Evolutionary conservation across 1,139 yeast genomes (phyloP), one percentile per base, ranked within the genome.

Genomic region (Nadsonia starkeyi-henricii): DNA sequence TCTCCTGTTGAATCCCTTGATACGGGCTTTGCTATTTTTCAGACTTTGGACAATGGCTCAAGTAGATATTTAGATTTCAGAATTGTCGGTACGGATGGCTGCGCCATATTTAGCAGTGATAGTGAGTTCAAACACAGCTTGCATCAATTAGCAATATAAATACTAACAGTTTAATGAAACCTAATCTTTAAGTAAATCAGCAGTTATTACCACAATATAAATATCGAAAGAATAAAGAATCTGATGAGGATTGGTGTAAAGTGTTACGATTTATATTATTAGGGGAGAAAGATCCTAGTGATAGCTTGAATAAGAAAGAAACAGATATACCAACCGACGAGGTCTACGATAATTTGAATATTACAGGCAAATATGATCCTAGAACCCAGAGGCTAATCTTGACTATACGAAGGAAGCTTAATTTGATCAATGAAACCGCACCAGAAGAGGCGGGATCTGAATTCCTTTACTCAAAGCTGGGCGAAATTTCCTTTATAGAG

Each of bases 181-280:
- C 9, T 23, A 9, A 23, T 23, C n/a, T 28, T 20, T 30, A 44
- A 20, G 42, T 45, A 44, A 45, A 45, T 21, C 42, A 45, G 30
- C 44, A 44, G 2, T 44, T 41, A 12, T 12, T 46, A 18, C 42
- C 28, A 15, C 42, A 42, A 20, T 45, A 46, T 19, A 46, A 43
- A 42, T 46, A 46, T 20, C 49, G 49, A n/a, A 36, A 41, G 13
- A 47, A 47, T 39, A 47, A 44, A 33, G 49, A 47, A 17, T 28
- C 46, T 13, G 46, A 43, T 15, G 46, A 43, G 33, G 46, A 47
- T 4, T 47, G 49, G 49, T 43, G 41, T 21, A 30, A 20, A 15
- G 44, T 44, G 1, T 43, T 47, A 13, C 39, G 41, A 13, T 47
- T 39, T 41, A 46, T 44, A 8, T 33, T 47, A 17, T 39, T 44